phyloP scores from a whole-genome alignment of 768 basidiomycete genomes.

The Lyophyllum atratum region DNA sequence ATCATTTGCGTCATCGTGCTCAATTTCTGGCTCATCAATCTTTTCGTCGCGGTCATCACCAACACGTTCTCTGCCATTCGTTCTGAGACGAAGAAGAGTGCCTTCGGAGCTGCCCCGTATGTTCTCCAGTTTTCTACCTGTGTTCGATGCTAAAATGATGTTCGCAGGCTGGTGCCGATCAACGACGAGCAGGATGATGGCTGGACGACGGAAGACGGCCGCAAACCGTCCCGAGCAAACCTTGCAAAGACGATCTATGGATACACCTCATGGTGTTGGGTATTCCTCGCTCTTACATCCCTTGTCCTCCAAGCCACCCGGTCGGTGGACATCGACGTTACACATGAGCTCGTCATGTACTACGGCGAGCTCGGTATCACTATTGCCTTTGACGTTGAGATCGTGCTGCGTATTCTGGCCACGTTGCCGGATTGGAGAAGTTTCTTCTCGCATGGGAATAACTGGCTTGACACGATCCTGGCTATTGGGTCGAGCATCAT shows the following conservation, averaged over 20 bases:
- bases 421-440: constrained; percentile 81
- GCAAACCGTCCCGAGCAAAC: constrained; percentile 44
- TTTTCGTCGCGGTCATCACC: constrained; percentile 95
- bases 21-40: constrained; percentile 93
- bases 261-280: constrained; percentile 72
- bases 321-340: constrained; percentile 47
- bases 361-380: constrained; percentile 78
- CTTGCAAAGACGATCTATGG: constrained; percentile 55
- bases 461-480: constrained; percentile 76
- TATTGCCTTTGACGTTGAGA: constrained; percentile 86
- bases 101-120: constrained; percentile 83
- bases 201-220: constrained; percentile 52
- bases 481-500: constrained; percentile 78
- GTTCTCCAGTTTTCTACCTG: constrained; percentile 25
- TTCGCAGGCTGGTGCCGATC: constrained; percentile 31
- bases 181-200: constrained; percentile 65
- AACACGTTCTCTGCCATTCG: constrained; percentile 90
- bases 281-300: constrained; percentile 69
- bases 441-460: constrained; percentile 67
- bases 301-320: constrained; percentile 74
- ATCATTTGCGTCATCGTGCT: constrained; percentile 81
- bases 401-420: constrained; percentile 69
- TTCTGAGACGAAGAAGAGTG: constrained; percentile 84
- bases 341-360: constrained; percentile 53
- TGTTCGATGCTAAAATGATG: background rate